Base-by-base conservation (phyloP, 2,329 filamentous ascomycete genomes). In the Macrophomina tecta region DNA sequence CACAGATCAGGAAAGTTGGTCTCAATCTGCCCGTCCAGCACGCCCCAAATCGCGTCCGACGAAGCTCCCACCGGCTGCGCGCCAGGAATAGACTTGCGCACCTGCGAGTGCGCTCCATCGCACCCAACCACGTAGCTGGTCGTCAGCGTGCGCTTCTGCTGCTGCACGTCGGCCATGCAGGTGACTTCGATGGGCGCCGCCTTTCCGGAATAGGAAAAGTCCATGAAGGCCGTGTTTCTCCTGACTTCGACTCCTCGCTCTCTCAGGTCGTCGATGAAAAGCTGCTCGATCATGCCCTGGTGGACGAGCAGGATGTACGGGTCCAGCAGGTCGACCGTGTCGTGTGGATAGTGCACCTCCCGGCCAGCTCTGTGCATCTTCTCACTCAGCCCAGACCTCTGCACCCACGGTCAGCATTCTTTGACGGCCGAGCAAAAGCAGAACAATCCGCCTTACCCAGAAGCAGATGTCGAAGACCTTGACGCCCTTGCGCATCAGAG, bases 1-100 rank as follows among this genome's bases (percentile, higher is more conserved):
- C 89, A 92, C 58, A 92, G 85, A 72, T 92, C 90, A 1, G 90
- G 90, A 71, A 92, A 92, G 74, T 91, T 84, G 7, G 90, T 92
- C 51, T 90, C 86, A 9, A 92, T 78, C 74, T 88, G 86, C 70
- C 89, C 90, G 74, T 92, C 90, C 3, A 92, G 79, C 2, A 92
- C 90, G 65, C 89, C 90, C 90, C 90, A 92, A 23, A 88, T 86
- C 4, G 87, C 85, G 69, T 88, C 84, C 40, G 77, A 82, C 9
- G 80, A 82, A 18, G 82, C 79, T 2, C 84, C 84, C 46, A 82
- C 77, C 18, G 82, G 79, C 40, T 82, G 53, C 76, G 84, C 75
- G 81, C 81, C 70, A 79, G 70, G 82, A 72, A 40, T 75, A 70
- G 84, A 85, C 72, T 86, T 88, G 38, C 90, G 85, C 30, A 92